Conservation (phyloP, 805 yeast species). For the Kuraishia floccosa region DNA sequence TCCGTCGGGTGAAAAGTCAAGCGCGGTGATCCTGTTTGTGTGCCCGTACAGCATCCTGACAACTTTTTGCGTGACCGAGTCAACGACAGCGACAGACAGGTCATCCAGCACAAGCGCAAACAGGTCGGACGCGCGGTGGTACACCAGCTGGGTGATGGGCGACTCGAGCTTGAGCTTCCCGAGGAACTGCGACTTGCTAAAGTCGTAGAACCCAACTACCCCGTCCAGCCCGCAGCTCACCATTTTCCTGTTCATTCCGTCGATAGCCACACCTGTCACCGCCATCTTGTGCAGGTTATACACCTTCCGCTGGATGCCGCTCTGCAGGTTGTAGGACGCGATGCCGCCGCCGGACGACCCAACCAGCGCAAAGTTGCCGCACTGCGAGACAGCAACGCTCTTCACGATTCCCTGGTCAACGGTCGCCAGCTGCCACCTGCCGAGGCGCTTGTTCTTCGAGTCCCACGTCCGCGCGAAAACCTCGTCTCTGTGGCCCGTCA, state of each 20-base stretch:
- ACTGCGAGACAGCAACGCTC: conserved; percentile 69
- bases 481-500: conserved; percentile 83
- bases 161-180: conserved; percentile 61
- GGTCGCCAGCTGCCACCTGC: conserved; percentile 59
- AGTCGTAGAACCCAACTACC: conserved; percentile 75
- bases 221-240: conserved; percentile 89
- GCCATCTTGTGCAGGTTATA: conserved; percentile 64
- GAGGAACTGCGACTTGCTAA: conserved; percentile 54
- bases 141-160: conserved; percentile 67
- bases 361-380: conserved; percentile 91
- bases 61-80: conserved; percentile 66
- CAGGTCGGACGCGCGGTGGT: conserved; percentile 75
- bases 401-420: conserved; percentile 72
- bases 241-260: conserved; percentile 83
- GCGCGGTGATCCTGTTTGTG: conserved; percentile 70
- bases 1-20: conserved; percentile 92
- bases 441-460: conserved; percentile 66
- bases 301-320: conserved; percentile 70
- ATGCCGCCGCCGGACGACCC: conserved; percentile 85
- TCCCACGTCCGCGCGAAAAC: conserved; percentile 87
- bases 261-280: conserved; percentile 82
- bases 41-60: conserved; percentile 90
- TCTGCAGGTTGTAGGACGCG: conserved; percentile 80
- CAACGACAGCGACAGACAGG: conserved; percentile 73
- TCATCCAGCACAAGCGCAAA: conserved; percentile 83